Percentiles rank a stretch among this genome's conserved stretches.
Evolutionary conservation across 2,329 filamentous ascomycete species (phyloP).

Genomic region (Thielaviopsis populi): DNA sequence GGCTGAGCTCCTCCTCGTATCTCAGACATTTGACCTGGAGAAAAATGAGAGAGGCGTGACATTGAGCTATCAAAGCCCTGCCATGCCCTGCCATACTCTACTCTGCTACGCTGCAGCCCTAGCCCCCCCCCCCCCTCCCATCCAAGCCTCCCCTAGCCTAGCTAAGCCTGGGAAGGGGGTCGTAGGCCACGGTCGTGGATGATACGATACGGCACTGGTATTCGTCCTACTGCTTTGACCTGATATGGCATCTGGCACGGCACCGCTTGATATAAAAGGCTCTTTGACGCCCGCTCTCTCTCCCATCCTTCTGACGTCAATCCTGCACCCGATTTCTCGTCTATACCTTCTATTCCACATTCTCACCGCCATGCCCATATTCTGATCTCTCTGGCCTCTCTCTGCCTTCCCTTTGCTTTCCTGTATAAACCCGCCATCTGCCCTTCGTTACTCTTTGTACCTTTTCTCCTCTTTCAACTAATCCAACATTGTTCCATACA

Average conservation of each 20-base stretch:
- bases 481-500: neutral
- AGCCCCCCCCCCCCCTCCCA: too few species aligned
- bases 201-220: neutral
- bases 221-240: constrained; percentile 1
- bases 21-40: neutral
- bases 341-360: neutral
- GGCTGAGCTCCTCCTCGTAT: neutral
- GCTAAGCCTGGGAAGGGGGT: neutral
- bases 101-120: neutral
- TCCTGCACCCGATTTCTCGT: neutral
- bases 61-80: neutral
- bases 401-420: neutral
- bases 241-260: neutral
- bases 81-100: neutral
- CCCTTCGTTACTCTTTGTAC: neutral
- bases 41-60: neutral
- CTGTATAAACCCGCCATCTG: neutral
- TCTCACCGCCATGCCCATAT: constrained; percentile 1
- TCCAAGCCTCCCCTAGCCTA: neutral
- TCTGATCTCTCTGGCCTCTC: neutral
- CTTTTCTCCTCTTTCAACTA: neutral
- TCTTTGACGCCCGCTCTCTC: neutral
- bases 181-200: neutral
- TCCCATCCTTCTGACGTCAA: neutral
- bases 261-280: constrained; percentile 12